Base-by-base conservation (phyloP, 1,139 yeast species). In the Taphrina wiesneri region DNA sequence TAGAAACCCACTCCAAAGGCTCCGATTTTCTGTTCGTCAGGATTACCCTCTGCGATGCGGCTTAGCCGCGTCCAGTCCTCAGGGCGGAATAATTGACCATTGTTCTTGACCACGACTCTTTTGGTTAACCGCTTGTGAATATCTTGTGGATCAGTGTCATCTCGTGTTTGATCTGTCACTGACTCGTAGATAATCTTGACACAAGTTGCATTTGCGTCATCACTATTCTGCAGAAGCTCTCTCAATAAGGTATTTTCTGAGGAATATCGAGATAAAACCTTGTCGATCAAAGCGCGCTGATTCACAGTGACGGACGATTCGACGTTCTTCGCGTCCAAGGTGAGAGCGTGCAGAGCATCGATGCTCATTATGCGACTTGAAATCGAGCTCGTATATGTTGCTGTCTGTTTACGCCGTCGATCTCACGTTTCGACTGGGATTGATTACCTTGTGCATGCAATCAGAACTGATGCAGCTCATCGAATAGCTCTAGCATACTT, bases 1-100 rank as follows among this genome's bases (percentile, higher is more conserved):
- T 93, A 93, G 86, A 93, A 93, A 79, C 99, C 99, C 72, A 93
- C 98, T 83, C 99, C 99, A 83, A 93, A 93, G 77, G 96, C 98
- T 82, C 99, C 99, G 79, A 93, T 93, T 90, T 93, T 93, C 69
- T 96, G 87, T 70, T 92, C 98, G 79, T 93, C 97, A 68, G 99
- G 81, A 68, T 78, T 78, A 1, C 81, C 81, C 62, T 77, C 77
- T 1, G 81, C 81, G 65, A 78, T 79, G 65, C 79, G 81, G 25
- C 75, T 71, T 15, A 78, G 71, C 23, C 81, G 73, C 51, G 70
- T 73, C 81, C 81, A 78, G 67, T 78, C 81, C 41, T 76, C 79
- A 0, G 72, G 74, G 11, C 73, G 73, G 67, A 78, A 78, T 34
- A 72, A 70, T 45, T 71, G 72, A 25, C 81, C 81, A 62, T 79